phyloP scores from a whole-genome alignment of 495 filamentous ascomycete species.

The Opeltia flavorubescens region DNA sequence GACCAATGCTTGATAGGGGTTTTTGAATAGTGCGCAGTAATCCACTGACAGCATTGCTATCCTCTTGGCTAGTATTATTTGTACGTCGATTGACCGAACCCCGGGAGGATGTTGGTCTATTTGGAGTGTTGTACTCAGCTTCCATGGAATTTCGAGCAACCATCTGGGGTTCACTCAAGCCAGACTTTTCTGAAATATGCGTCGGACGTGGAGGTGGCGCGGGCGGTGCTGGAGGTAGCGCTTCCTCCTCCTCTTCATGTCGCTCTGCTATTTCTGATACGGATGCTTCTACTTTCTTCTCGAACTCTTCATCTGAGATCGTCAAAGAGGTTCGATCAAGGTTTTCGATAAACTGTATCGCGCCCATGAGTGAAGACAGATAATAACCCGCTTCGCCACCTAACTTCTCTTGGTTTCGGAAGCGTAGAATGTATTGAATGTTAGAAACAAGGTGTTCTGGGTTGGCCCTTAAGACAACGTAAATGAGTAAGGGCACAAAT shows the following conservation, averaged over 20 bases:
- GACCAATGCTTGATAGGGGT: constrained; percentile 86
- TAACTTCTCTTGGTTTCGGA: constrained; percentile 93
- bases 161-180: constrained; percentile 36
- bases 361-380: constrained; percentile 93
- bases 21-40: constrained; percentile 82
- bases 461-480: constrained; percentile 85
- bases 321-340: constrained; percentile 89
- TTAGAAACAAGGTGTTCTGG: constrained; percentile 94
- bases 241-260: constrained; percentile 41
- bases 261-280: constrained; percentile 94
- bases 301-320: constrained; percentile 88
- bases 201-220: constrained; percentile 14
- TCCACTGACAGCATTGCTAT: constrained; percentile 70
- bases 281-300: constrained; percentile 84
- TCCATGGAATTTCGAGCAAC: constrained; percentile 42
- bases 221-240: constrained; percentile 17
- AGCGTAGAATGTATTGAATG: constrained; percentile 93
- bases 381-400: constrained; percentile 97
- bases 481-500: constrained; percentile 91
- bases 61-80: constrained; percentile 42
- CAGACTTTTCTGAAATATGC: constrained; percentile 47
- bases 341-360: constrained; percentile 91
- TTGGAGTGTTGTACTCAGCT: constrained; percentile 35
- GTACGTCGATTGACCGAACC: constrained; percentile 26
- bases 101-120: constrained; percentile 25